phyloP scores from a whole-genome alignment of 371 early-diverging fungal genomes.

The Lichtheimia corymbifera region DNA sequence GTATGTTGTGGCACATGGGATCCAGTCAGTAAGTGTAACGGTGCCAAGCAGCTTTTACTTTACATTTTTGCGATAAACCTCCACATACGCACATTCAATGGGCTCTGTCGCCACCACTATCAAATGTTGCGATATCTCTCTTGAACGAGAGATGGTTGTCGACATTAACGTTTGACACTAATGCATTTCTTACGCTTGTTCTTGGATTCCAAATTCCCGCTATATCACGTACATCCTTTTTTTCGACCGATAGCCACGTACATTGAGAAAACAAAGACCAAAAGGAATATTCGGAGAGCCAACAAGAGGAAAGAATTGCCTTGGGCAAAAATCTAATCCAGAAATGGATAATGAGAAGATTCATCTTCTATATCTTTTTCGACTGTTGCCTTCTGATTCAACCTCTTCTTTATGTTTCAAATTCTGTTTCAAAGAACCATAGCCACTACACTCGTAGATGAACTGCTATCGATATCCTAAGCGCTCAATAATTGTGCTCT shows the following conservation, averaged over 20 bases:
- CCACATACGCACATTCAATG: background rate
- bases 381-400: background rate
- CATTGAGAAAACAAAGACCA: background rate
- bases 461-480: no score
- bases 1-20: constrained; percentile 1
- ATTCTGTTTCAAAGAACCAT: background rate
- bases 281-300: background rate
- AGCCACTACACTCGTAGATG: no score
- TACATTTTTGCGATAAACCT: background rate
- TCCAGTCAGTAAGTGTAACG: background rate
- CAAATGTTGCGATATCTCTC: background rate
- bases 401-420: background rate
- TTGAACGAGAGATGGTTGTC: background rate
- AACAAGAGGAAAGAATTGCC: background rate
- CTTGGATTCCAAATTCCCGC: background rate
- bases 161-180: background rate
- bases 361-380: background rate
- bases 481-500: no score
- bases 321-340: background rate
- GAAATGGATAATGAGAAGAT: background rate
- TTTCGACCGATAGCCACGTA: no score
- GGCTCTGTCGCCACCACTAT: background rate
- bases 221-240: no score
- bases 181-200: background rate
- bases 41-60: background rate